Evolutionary conservation across 495 filamentous ascomycete genomes (phyloP), one percentile per base, ranked within the genome.

Genomic region (Talaromyces stipitatus): DNA sequence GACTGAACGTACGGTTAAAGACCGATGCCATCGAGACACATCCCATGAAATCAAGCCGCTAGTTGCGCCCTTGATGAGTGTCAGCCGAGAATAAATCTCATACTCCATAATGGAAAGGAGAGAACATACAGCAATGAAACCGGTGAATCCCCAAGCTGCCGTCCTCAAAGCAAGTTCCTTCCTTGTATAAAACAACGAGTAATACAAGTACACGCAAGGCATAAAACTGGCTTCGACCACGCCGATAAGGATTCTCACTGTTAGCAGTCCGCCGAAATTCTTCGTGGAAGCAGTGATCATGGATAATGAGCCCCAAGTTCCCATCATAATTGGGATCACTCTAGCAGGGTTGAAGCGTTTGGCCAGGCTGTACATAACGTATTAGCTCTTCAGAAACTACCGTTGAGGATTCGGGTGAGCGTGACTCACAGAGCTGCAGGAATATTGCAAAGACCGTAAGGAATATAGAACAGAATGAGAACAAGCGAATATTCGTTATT

Each of bases 161-260:
- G 50, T 32, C 8, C 50, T 53, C 50, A 53, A 53, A 14, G n/a
- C 50, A 53, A 53, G 50, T 53, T 53, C 50, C 12, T 53, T 53
- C 22, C 50, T 32, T 23, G 27, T 53, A 11, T 53, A 53, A 22
- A 53, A 53, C 8, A 53, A 22, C 16, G 50, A 53, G 50, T 53
- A 53, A 30, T 53, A 53, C n/a, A 53, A 14, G 23, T 53, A 53
- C 29, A 53, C 50, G 10, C 50, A 53, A 33, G 50, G 50, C 50
- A 53, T 53, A 23, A 32, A 53, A 33, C 50, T 53, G 12, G 50
- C 50, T 23, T 53, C 50, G 24, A 33, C 50, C 18, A 33, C 20
- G 1, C 50, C 50, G 11, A 53, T 53, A 18, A 53, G 26, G 9
- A 53, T 36, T 12, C 50, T 28, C 26, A 53, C 27, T 20, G 27